Base-by-base conservation (phyloP, 805 yeast genomes). In the Kodamaea neixiangensis region DNA sequence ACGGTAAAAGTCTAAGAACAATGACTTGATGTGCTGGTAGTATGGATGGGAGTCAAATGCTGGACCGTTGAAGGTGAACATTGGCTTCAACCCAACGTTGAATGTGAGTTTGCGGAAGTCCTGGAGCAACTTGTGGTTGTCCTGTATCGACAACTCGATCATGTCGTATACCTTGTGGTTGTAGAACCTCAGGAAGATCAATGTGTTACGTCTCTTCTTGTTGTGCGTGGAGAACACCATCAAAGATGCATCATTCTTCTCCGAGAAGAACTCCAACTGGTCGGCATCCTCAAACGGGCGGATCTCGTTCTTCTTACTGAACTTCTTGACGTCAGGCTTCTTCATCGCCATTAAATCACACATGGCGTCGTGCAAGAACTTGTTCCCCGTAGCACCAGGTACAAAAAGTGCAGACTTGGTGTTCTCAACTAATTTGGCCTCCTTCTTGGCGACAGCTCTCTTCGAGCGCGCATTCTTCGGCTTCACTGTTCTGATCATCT, bases 381-480 rank as follows among this genome's bases (percentile, higher is more conserved):
- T 84, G 69, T 82, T 89, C 44, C 92, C 77, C 14, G 90, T 86
- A 48, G 87, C 73, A 13, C 98, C 99, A 15, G 97, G 97, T 41
- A 94, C 84, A 62, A 94, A 94, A 51, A 94, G 78, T 0, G 97
- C 97, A 49, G 83, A 80, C 71, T 94, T 94, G 55, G 86, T 83
- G 69, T 94, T 92, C 68, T 94, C 99, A 7, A 87, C 87, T 44
- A 90, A 69, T 71, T 91, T 93, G 48, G 97, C 82, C 62, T 91
- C 97, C 61, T 83, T 86, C 62, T 87, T 87, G 55, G 91, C 96
- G 56, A 92, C 67, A 5, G 97, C 98, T 71, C 99, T 84, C 75
- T 94, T 94, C 50, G 97, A 82, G 65, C 98, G 90, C 49, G 97
- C 97, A 65, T 86, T 94, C 74, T 91, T 92, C 34, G 99, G 98